Evolutionary conservation across 23 red algal genomes (phyloP).

Genomic region (Cyanidioschyzon merolae): DNA sequence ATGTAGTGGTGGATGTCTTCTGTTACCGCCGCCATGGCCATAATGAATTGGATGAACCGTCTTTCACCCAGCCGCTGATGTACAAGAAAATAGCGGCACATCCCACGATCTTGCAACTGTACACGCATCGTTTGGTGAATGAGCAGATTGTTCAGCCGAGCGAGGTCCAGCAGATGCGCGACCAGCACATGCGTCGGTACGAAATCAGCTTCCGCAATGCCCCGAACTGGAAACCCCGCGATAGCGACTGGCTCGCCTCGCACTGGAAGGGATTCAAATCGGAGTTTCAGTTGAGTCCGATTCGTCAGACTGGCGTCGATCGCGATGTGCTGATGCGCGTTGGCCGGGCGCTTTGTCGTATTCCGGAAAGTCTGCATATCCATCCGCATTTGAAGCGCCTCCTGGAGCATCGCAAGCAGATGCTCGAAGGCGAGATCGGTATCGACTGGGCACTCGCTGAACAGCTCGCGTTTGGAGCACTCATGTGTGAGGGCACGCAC

Average conservation of each 20-base stretch:
- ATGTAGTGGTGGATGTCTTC: constrained; percentile 97
- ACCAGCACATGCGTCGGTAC: constrained; percentile 38
- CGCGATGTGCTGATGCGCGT: constrained; percentile 47
- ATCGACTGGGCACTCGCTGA: constrained; percentile 96
- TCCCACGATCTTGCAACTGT: constrained; percentile 52
- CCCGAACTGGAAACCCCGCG: constrained; percentile 61
- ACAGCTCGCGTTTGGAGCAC: constrained; percentile 65
- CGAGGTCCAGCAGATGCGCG: constrained; percentile 53
- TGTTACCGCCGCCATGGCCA: constrained; percentile 96
- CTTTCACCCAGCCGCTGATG: constrained; percentile 98
- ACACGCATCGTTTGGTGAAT: constrained; percentile 53
- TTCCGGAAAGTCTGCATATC: constrained; percentile 71
- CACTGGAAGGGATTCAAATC: constrained; percentile 96
- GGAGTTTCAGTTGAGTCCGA: constrained; percentile 34
- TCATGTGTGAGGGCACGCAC: constrained; percentile 70
- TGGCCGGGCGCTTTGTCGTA: constrained; percentile 44
- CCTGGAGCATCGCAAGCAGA: constrained; percentile 56
- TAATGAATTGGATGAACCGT: constrained; percentile 95
- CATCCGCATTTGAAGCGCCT: constrained; percentile 72
- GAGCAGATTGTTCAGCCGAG: constrained; percentile 58
- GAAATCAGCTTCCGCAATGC: constrained; percentile 55
- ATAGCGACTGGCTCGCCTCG: constrained; percentile 76
- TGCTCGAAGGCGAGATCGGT: constrained; percentile 62
- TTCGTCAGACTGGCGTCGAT: constrained; percentile 65
- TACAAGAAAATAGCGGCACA: constrained; percentile 84